These are phyloP conservation scores for Fragilariopsis cylindrus DNA, from an alignment of 108 stramenopile genomes.

Conservation along the genomic window DNA sequence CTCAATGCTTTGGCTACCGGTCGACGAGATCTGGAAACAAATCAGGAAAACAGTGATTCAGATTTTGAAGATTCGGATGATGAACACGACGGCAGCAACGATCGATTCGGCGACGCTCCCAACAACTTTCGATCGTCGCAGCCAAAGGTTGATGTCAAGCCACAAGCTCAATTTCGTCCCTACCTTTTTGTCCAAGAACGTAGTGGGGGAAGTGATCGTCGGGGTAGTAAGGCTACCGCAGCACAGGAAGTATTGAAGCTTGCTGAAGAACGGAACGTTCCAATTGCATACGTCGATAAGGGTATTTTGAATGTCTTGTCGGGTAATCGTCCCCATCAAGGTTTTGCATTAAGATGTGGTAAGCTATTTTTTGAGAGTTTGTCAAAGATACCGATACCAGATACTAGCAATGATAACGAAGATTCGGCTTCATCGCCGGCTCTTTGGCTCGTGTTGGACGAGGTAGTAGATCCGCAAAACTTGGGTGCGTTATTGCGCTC, in stretches of 20 bases:
- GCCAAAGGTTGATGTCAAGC: constrained; percentile 31
- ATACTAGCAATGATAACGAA: constrained; percentile 2
- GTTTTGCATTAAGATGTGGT: constrained; percentile 81
- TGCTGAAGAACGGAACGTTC: constrained; percentile 54
- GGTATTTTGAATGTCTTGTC: constrained; percentile 83
- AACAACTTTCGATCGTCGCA: neutral
- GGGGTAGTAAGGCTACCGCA: constrained; percentile 47
- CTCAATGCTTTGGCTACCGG: constrained; percentile 76
- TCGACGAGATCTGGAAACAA: constrained; percentile 55
- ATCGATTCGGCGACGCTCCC: neutral
- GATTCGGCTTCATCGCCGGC: constrained; percentile 29
- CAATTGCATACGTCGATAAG: constrained; percentile 77
- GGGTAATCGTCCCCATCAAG: constrained; percentile 92
- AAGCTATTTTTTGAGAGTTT: constrained; percentile 64
- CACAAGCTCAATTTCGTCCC: constrained; percentile 69
- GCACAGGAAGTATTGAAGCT: constrained; percentile 55
- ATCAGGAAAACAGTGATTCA: constrained; percentile 21
- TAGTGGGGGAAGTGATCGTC: constrained; percentile 34
- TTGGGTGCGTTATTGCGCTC: constrained; percentile 67
- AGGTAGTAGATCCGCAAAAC: constrained; percentile 94
- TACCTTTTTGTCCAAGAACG: constrained; percentile 81
- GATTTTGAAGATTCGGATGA: constrained; percentile 20
- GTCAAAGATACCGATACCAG: constrained; percentile 46
- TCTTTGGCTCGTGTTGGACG: constrained; percentile 88
- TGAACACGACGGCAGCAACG: constrained; percentile 23